phyloP scores from a whole-genome alignment of 352 stramenopile genomes.

The Bremia lactucae region DNA sequence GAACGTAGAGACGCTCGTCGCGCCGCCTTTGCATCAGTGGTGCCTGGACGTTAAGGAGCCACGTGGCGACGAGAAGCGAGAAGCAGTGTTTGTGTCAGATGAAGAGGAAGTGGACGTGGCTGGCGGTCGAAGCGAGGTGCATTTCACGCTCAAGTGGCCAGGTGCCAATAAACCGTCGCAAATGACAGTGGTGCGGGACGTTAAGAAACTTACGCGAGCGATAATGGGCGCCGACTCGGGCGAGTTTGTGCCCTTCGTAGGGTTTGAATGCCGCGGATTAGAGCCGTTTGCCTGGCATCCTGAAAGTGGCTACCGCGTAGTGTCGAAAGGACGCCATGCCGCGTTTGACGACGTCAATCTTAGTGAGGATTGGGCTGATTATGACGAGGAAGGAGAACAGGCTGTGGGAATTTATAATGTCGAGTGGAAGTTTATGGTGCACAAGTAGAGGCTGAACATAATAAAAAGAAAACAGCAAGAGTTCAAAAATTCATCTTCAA shows the following conservation, averaged over 20 bases:
- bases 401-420: conserved; percentile 69
- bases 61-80: conserved; percentile 60
- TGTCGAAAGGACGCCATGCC: conserved; percentile 40
- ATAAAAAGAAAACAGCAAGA: neutral
- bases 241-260: conserved; percentile 71
- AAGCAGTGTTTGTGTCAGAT: conserved; percentile 75
- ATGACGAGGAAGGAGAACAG: conserved; percentile 70
- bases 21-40: conserved; percentile 62
- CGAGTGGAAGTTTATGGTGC: conserved; percentile 74
- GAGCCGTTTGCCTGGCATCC: conserved; percentile 76
- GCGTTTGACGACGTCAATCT: conserved; percentile 77
- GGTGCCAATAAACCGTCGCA: conserved; percentile 70
- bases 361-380: conserved; percentile 79
- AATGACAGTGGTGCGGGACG: conserved; percentile 72
- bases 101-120: conserved; percentile 65
- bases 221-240: conserved; percentile 51
- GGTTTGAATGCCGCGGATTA: conserved; percentile 79
- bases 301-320: conserved; percentile 65
- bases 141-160: conserved; percentile 83
- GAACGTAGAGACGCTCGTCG: conserved; percentile 69
- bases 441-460: conserved; percentile 38
- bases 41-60: conserved; percentile 80
- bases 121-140: conserved; percentile 57
- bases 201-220: conserved; percentile 77
- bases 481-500: neutral